Evolutionary conservation across 129 eudicot species (phyloP), one percentile per base, ranked within the genome.

Genomic region (Smallanthus sonchifolius): DNA sequence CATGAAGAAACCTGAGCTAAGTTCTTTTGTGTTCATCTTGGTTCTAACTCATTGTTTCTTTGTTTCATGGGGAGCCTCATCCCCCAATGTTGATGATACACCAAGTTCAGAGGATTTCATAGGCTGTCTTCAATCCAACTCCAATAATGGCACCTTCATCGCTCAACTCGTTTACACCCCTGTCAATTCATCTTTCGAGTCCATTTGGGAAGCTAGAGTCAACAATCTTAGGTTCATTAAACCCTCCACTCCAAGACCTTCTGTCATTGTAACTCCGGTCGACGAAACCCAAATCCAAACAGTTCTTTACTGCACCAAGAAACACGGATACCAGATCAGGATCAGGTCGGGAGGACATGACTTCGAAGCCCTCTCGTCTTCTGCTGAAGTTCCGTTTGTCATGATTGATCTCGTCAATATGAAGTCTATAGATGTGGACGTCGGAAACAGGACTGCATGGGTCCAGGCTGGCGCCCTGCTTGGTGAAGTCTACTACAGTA

Each of bases 301-400:
- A 6, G 7, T 45, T n/a, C 74, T 69, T 48, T 34, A 14, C 4
- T 69, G 74, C 63, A 35, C 62, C 36, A 55, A 35, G 30, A 24
- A 24, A 47, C 73, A 69, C 11, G 73, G 43, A 2, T 69, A 69
- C 28, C n/a, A 69, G 73, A 69, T 69, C 2, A 14, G 74, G 15
- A 69, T 69, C 62, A 48, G 73, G 45, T 10, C 30, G 0, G 74
- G 74, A 0, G 74, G 74, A 5, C 74, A 69, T n/a, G 61, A 69
- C 62, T 69, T 30, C 9, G 74, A 69, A 38, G 74, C 9, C 8
- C 4, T 48, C 14, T 69, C 74, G 8, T 69, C n/a, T 43, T 7
- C 62, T 3, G 74, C 74, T 6, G 32, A 15, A 2, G 74, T 32
- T 10, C 74, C 74, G 0, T 69, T 69, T 34, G 62, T 69, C 8